phyloP scores from a whole-genome alignment of 352 stramenopile genomes.

The Pythium rishiriense region DNA sequence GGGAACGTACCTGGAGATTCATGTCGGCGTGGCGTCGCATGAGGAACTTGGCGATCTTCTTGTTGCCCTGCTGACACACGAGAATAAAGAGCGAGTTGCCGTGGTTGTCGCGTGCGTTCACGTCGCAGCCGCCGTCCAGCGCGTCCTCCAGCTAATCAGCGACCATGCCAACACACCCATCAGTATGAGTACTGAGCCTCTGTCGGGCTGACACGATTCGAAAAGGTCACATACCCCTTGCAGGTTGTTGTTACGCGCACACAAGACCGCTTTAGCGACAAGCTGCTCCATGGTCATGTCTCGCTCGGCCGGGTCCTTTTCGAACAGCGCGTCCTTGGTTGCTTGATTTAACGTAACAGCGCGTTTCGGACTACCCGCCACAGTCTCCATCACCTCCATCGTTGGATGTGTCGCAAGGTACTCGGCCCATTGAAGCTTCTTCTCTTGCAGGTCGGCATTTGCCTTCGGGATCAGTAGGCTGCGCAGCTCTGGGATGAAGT shows the following conservation, averaged over 20 bases:
- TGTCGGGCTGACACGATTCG: not conserved
- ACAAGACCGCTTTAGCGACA: constrained; percentile 56
- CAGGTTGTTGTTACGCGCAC: constrained; percentile 80
- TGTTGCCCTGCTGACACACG: constrained; percentile 94
- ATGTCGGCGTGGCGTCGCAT: constrained; percentile 92
- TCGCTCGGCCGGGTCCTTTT: constrained; percentile 35
- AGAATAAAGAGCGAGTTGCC: constrained; percentile 96
- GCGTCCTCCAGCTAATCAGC: constrained; percentile 88
- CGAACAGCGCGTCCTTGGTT: constrained; percentile 42
- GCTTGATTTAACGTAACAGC: constrained; percentile 14
- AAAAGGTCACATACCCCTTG: constrained; percentile 45
- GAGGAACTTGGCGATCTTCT: constrained; percentile 94
- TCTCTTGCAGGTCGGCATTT: constrained; percentile 59
- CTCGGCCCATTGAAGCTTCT: constrained; percentile 51
- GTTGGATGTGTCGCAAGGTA: constrained; percentile 24
- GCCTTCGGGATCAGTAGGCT: constrained; percentile 54
- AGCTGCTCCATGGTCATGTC: constrained; percentile 46
- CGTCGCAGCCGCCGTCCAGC: constrained; percentile 87
- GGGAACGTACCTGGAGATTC: constrained; percentile 75
- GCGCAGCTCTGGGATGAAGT: constrained; percentile 65
- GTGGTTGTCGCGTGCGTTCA: constrained; percentile 92
- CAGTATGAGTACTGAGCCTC: too few species aligned
- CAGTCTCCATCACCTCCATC: not conserved
- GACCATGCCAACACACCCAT: too few species aligned
- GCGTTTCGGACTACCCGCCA: not conserved